Conservation (phyloP, 2,329 filamentous ascomycete species). For the Talaromyces islandicus region DNA sequence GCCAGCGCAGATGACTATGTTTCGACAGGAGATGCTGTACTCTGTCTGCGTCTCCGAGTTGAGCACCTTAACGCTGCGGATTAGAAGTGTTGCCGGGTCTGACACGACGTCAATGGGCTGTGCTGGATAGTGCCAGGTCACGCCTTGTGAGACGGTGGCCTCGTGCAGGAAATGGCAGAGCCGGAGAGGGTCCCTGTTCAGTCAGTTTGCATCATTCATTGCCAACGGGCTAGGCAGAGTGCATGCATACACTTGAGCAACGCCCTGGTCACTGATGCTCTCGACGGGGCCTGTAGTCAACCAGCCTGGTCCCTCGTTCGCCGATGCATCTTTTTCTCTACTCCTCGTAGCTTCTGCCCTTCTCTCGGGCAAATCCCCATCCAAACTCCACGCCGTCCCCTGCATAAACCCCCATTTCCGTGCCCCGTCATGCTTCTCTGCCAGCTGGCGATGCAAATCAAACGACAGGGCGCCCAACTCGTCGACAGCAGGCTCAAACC, state of each 20-base stretch:
- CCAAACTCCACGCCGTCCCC: slow-evolving; percentile 56
- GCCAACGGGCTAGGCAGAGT: not conserved
- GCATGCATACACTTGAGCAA: slow-evolving; percentile 58
- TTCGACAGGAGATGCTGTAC: slow-evolving; percentile 52
- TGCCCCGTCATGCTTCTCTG: slow-evolving; percentile 52
- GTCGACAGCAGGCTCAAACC: slow-evolving; percentile 56
- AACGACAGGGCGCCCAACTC: slow-evolving; percentile 63
- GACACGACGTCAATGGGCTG: slow-evolving; percentile 48
- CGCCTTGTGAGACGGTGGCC: slow-evolving; percentile 53
- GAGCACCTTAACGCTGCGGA: slow-evolving; percentile 50
- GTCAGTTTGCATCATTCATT: not conserved
- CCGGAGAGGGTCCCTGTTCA: slow-evolving; percentile 55
- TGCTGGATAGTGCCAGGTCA: slow-evolving; percentile 61
- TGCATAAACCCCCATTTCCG: slow-evolving; percentile 54
- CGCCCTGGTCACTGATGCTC: slow-evolving; percentile 55
- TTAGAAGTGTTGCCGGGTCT: slow-evolving; percentile 41
- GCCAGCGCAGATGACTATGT: slow-evolving; percentile 62
- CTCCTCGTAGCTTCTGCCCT: slow-evolving; percentile 43
- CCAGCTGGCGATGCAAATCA: slow-evolving; percentile 60
- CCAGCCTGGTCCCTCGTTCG: slow-evolving; percentile 47
- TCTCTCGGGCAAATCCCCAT: slow-evolving; percentile 29
- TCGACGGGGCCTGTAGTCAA: slow-evolving; percentile 56
- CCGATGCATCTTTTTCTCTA: slow-evolving; percentile 23
- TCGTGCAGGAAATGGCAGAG: slow-evolving; percentile 62
- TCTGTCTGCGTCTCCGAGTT: slow-evolving; percentile 27